Evolutionary conservation across 164 flowering plant genomes (phyloP).

Genomic region (Magnolia kwangsiensis): DNA sequence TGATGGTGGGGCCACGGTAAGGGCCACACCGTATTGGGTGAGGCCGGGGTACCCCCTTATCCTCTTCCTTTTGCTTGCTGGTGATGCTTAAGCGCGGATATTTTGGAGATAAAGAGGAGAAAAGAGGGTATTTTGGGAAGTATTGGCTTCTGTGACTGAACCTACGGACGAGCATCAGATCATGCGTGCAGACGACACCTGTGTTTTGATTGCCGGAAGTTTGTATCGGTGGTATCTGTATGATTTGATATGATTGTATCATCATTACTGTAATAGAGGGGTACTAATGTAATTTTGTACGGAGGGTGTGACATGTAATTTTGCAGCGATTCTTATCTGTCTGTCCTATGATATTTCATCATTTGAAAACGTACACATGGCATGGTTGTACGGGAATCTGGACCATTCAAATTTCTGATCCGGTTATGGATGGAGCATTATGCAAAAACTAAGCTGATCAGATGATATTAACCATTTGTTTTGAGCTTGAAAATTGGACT

Average conservation of each 20-base stretch:
- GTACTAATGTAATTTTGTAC: not conserved
- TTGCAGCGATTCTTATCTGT: constrained; percentile 12
- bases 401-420: too few species aligned
- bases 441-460: too few species aligned
- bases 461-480: too few species aligned
- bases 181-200: constrained; percentile 1
- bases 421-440: too few species aligned
- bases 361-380: too few species aligned
- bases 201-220: constrained; percentile 1
- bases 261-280: not conserved
- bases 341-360: not conserved
- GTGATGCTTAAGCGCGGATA: not conserved
- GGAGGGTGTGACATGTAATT: constrained; percentile 2
- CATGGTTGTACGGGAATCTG: too few species aligned
- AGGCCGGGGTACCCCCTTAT: too few species aligned
- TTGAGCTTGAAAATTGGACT: too few species aligned
- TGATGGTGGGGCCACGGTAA: too few species aligned
- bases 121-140: constrained; percentile 8
- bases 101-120: not conserved
- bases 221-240: constrained; percentile 16
- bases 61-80: not conserved
- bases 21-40: not conserved
- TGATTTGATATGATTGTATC: not conserved
- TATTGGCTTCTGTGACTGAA: not conserved
- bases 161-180: not conserved